Base-by-base conservation (phyloP, 805 yeast species). In the Candida golubevii region DNA sequence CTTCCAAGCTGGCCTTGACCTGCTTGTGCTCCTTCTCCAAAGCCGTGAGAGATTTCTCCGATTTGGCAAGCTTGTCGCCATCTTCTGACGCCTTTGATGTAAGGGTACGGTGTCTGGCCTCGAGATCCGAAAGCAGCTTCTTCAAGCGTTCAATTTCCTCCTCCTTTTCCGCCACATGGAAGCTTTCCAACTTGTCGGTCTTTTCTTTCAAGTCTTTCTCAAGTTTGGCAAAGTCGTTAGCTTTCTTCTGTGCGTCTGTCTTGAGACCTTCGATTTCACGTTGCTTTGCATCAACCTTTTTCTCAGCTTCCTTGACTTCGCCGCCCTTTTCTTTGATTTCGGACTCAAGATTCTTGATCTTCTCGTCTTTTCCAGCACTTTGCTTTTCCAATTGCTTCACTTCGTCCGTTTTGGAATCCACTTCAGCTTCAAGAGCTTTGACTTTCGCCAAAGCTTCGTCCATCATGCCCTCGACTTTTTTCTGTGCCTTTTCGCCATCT, bases 391-490 rank as follows among this genome's bases (percentile, higher is more conserved):
- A 42, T 27, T 41, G 32, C 28, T 36, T 29, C 30, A 38, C 30
- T 32, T 23, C 26, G 36, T 27, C 33, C 23, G 46, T 23, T 44
- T 49, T 45, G 41, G 44, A 29, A 38, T 44, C 11, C 38, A 49
- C 36, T 39, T 47, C 33, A 29, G 39, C 8, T 37, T 56, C 38
- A 27, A 43, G 43, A 12, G 30, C 28, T 39, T 42, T 33, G n/a
- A 38, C 41, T 15, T 36, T 40, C 12, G 40, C 35, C 31, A 26
- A 38, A 3, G 38, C 41, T 13, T 41, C 33, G 12, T 40, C 33
- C 29, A 27, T 29, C 10, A 26, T 14, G 23, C 36, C 26, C 32
- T 27, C 40, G 31, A 14, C 36, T 33, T 35, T 36, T 11, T 33
- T 35, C 14, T 42, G 26, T 11, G 26, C 45, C 35, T 36, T 34